Conservation (phyloP, 2,329 filamentous ascomycete species). For the Ilyonectria robusta region DNA sequence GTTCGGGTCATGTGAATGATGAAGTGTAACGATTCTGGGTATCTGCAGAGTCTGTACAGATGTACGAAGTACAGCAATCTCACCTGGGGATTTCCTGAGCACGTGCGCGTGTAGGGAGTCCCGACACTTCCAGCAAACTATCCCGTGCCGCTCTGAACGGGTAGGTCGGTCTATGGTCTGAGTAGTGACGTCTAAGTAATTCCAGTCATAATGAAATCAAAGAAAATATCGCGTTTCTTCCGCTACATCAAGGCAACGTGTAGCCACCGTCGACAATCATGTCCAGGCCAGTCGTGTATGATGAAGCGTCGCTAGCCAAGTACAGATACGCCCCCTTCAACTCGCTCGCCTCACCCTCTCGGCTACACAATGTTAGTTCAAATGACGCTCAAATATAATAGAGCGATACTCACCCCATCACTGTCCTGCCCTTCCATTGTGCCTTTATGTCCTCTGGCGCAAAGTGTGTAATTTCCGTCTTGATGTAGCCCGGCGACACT, state of each 20-base stretch:
- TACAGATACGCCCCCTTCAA: slow-evolving; percentile 88
- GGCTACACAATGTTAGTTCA: slow-evolving; percentile 55
- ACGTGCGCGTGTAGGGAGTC: background rate
- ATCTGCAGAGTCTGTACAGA: background rate
- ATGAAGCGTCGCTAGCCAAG: slow-evolving; percentile 85
- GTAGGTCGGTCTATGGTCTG: too few relatives aligned
- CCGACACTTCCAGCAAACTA: background rate
- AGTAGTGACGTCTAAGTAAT: background rate
- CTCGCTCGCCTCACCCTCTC: slow-evolving; percentile 80
- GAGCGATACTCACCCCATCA: slow-evolving; percentile 72
- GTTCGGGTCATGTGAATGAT: background rate
- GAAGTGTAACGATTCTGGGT: background rate
- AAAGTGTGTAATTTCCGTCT: slow-evolving; percentile 79
- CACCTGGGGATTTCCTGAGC: background rate
- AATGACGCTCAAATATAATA: background rate
- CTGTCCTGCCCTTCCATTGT: slow-evolving; percentile 84
- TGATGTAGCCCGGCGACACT: slow-evolving; percentile 82
- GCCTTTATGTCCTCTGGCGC: slow-evolving; percentile 76
- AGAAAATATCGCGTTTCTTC: background rate
- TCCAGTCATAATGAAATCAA: background rate
- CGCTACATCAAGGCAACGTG: slow-evolving; percentile 61
- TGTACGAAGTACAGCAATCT: background rate
- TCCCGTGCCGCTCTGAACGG: background rate
- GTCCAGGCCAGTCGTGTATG: slow-evolving; percentile 83
- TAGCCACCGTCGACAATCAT: slow-evolving; percentile 85